Base-by-base conservation (phyloP, 306 rosid genomes). In the Prinsepia uniflora region DNA sequence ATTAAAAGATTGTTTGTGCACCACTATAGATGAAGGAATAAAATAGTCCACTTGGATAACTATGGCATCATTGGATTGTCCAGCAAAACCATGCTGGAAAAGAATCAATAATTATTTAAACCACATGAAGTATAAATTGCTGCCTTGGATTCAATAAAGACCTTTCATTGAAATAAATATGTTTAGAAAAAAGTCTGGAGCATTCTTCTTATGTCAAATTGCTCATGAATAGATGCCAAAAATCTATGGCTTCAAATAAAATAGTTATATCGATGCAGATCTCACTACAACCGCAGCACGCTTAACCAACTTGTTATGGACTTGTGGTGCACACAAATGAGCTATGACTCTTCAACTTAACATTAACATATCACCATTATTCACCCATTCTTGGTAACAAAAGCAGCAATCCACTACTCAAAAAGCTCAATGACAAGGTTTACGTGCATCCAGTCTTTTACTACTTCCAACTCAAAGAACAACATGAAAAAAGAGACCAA, bases 11-110 rank as follows among this genome's bases (percentile, higher is more conserved):
- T 15, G 19, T 50, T 50, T 15, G 15, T 49, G 55, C 19, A 18
- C 55, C 18, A 49, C 18, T 5, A 46, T 8, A n/a, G 15, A 48
- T 30, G 36, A 30, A 30, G 36, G 36, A 30, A 30, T 30, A 30
- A 30, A 47, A 47, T 66, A 55, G 44, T 54, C 70, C 63, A 73
- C 64, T 63, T 63, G 64, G 36, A 52, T 49, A 73, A 34, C 11
- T 40, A 50, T 41, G 70, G 70, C 42, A 41, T 61, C 48, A 53
- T 39, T 18, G 47, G 69, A 41, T 61, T 17, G 39, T 62, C 57
- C 14, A 66, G 15, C 34, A 20, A 67, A 67, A 49, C 45, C 72
- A 67, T 59, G 46, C 47, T 49, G 72, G 34, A 67, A 9, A 34
- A 22, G 19, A 36, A 56, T 6, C 18, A 39, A 12, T 46, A 34